Evolutionary conservation across 345 rosid species (phyloP).

Genomic region (Dipteronia sinensis): DNA sequence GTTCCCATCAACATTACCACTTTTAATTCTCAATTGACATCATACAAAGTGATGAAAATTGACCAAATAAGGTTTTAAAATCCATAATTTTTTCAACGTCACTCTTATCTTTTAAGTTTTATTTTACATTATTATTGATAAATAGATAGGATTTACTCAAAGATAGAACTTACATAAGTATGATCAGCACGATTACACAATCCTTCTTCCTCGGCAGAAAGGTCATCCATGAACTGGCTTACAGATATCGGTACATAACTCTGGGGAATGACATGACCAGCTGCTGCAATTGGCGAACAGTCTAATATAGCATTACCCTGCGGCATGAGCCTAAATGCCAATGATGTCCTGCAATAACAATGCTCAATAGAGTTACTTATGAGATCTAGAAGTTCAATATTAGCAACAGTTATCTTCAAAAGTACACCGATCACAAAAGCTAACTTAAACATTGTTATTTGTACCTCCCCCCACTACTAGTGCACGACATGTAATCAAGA

Average conservation of each 20-base stretch:
- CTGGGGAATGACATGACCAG: constrained; percentile 92
- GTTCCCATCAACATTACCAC: not conserved
- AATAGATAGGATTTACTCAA: constrained; percentile 2
- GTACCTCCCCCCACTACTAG: constrained; percentile 76
- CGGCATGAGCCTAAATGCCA: constrained; percentile 95
- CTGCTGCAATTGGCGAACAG: constrained; percentile 94
- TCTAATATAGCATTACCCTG: constrained; percentile 93
- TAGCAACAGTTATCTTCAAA: constrained; percentile 14
- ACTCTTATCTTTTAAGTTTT: not conserved
- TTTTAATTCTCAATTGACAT: not conserved
- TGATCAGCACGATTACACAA: constrained; percentile 61
- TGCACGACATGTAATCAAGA: constrained; percentile 50
- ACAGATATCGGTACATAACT: constrained; percentile 91
- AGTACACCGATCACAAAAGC: constrained; percentile 10
- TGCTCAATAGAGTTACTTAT: constrained; percentile 20
- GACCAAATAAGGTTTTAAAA: constrained; percentile 2
- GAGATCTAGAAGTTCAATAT: constrained; percentile 10
- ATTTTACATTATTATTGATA: not conserved
- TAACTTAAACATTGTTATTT: constrained; percentile 13
- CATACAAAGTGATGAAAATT: not conserved
- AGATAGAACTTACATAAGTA: constrained; percentile 54
- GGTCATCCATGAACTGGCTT: constrained; percentile 98
- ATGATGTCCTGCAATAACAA: constrained; percentile 60
- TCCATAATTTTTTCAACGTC: not conserved
- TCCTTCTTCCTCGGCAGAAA: constrained; percentile 89